Evolutionary conservation across 257 asterid species (phyloP).

Genomic region (Capsicum pubescens): DNA sequence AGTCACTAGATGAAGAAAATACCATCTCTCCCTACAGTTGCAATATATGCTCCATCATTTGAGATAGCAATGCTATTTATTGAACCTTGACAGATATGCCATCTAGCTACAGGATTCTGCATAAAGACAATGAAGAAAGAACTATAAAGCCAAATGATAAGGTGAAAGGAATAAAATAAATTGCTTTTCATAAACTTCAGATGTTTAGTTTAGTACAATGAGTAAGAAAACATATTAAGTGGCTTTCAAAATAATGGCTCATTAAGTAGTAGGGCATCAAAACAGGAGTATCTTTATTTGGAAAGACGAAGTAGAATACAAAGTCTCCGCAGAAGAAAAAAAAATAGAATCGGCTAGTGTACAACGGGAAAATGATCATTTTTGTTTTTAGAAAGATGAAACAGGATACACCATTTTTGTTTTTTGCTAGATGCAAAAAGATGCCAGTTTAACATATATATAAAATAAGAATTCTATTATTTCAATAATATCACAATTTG

Average conservation of each 20-base stretch:
- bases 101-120: conserved; percentile 97
- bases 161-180: not conserved
- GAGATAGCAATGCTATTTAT: conserved; percentile 78
- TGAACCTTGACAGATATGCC: conserved; percentile 98
- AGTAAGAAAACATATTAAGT: not conserved
- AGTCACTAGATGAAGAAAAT: conserved; percentile 38
- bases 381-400: conserved; percentile 13
- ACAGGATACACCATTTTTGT: not conserved
- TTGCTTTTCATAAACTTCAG: not conserved
- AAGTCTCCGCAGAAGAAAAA: not conserved
- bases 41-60: conserved; percentile 76
- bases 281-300: not conserved
- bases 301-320: not conserved
- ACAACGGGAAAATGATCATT: not conserved
- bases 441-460: not conserved
- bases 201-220: not conserved
- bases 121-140: conserved; percentile 31
- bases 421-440: not conserved
- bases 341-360: not conserved
- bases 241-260: not conserved
- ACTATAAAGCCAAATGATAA: not conserved
- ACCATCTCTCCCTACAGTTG: conserved; percentile 94
- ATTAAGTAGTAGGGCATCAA: not conserved
- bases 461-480: not conserved
- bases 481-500: not conserved